Evolutionary conservation across 352 stramenopile species (phyloP).

Genomic region (Phytophthora constricta): DNA sequence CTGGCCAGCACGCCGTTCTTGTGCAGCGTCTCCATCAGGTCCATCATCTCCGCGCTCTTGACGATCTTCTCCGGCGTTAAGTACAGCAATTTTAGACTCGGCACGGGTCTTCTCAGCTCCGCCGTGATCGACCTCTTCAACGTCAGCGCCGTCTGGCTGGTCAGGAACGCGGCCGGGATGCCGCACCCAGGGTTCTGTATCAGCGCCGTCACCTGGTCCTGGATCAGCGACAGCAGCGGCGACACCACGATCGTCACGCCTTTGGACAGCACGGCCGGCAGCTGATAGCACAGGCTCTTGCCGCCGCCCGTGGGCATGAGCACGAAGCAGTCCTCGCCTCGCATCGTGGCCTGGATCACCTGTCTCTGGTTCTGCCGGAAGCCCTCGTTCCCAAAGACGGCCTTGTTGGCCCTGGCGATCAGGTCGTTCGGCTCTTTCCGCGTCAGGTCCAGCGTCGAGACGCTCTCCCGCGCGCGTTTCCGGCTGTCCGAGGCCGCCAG

Average conservation of each 20-base stretch:
- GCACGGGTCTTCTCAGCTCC: slow-evolving; percentile 80
- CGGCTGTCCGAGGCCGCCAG: neutral
- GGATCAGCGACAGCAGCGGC: slow-evolving; percentile 93
- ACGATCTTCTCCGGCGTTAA: slow-evolving; percentile 96
- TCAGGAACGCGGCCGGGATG: slow-evolving; percentile 78
- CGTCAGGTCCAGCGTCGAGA: neutral
- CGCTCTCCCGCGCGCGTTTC: slow-evolving; percentile 24
- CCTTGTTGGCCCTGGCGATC: slow-evolving; percentile 62
- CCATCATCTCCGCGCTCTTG: slow-evolving; percentile 77
- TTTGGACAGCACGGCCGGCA: slow-evolving; percentile 64
- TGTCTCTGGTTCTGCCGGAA: slow-evolving; percentile 93
- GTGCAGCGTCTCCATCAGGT: slow-evolving; percentile 51
- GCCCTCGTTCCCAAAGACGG: slow-evolving; percentile 70
- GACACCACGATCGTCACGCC: slow-evolving; percentile 95
- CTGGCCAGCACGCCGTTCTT: slow-evolving; percentile 81
- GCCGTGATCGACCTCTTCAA: slow-evolving; percentile 70
- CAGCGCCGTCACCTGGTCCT: slow-evolving; percentile 92
- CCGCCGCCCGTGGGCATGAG: slow-evolving; percentile 95
- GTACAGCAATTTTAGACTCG: slow-evolving; percentile 91
- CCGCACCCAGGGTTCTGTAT: slow-evolving; percentile 68
- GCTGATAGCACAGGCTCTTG: slow-evolving; percentile 94
- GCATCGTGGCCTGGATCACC: slow-evolving; percentile 93
- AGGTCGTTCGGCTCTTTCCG: slow-evolving; percentile 30
- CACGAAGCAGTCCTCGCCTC: slow-evolving; percentile 92
- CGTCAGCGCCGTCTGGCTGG: slow-evolving; percentile 71